Percentiles rank a stretch among this genome's conserved stretches.
phyloP scores from a whole-genome alignment of 257 asterid genomes.

The Cruciata laevipes region DNA sequence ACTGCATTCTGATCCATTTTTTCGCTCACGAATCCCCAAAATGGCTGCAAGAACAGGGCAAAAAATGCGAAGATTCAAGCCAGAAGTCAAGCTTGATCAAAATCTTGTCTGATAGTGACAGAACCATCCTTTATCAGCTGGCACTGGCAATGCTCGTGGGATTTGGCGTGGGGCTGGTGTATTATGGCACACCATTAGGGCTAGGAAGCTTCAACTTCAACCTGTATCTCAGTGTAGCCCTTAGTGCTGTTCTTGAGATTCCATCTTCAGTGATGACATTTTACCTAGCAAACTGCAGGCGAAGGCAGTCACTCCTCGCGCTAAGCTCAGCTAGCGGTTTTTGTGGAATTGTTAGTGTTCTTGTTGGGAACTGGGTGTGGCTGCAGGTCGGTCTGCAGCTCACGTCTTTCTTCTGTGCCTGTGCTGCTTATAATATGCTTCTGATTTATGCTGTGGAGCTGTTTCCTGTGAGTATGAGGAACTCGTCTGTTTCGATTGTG shows the following conservation, averaged over 20 bases:
- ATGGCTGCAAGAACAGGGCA: constrained; percentile 37
- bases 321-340: constrained; percentile 25
- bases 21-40: constrained; percentile 39
- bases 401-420: constrained; percentile 24
- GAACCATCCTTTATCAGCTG: constrained; percentile 14
- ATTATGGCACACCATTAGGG: constrained; percentile 44
- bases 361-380: constrained; percentile 13
- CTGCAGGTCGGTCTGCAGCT: constrained; percentile 24
- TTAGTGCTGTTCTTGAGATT: constrained; percentile 31
- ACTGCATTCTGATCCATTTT: constrained; percentile 30
- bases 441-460: constrained; percentile 29
- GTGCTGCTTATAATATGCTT: constrained; percentile 20
- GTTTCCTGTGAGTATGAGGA: constrained; percentile 26
- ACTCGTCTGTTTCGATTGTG: constrained; percentile 25
- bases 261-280: constrained; percentile 24
- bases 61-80: constrained; percentile 14
- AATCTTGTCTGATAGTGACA: constrained; percentile 9
- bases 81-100: constrained; percentile 11
- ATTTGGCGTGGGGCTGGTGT: constrained; percentile 36
- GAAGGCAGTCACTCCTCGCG: constrained; percentile 24
- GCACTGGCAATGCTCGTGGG: constrained; percentile 11
- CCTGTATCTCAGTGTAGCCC: constrained; percentile 28
- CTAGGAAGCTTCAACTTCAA: constrained; percentile 30
- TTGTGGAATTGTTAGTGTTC: constrained; percentile 18
- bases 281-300: constrained; percentile 23